Evolutionary conservation across 345 rosid genomes (phyloP), one percentile per base, ranked within the genome.

Genomic region (Adansonia digitata): DNA sequence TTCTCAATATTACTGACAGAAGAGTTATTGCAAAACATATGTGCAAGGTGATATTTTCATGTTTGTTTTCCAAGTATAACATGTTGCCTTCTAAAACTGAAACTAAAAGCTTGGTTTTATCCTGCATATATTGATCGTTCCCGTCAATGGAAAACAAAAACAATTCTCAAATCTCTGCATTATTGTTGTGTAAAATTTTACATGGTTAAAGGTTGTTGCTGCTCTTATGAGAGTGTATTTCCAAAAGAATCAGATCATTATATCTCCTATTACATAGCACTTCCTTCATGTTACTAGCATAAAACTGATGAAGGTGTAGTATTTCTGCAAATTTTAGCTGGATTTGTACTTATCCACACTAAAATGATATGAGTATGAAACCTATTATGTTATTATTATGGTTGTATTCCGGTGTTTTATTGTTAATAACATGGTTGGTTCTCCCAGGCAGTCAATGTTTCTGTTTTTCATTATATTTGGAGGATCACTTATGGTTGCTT

Each of bases 1-100:
- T 49, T 69, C 26, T 46, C 26, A 60, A 12, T 18, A 31, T 75
- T 69, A 72, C 76, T 64, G 63, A 77, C 71, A 24, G 79, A 59
- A 15, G 60, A 26, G 43, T 29, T 72, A 55, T 68, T 63, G 66
- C 62, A 43, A 37, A 55, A 52, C 77, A 60, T 56, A 70, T 9
- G 14, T 18, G 34, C 29, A 42, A 13, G 61, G 18, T 74, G 1
- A 13, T 59, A 40, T 22, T 52, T 35, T 69, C 11, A 18, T 51
- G 66, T 68, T n/a, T 69, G 73, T 49, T 48, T 48, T 69, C 27
- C 18, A 40, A 22, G 18, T 40, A 22, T 13, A 37, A 40, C 51
- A 18, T 34, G 27, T 18, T 69, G 59, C 59, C 59, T 18, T 69
- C 42, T 48, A 22, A 42, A 39, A 39, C 27, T n/a, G 26, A 14